Base-by-base conservation (phyloP, 345 rosid species). In the Alliaria petiolata region DNA sequence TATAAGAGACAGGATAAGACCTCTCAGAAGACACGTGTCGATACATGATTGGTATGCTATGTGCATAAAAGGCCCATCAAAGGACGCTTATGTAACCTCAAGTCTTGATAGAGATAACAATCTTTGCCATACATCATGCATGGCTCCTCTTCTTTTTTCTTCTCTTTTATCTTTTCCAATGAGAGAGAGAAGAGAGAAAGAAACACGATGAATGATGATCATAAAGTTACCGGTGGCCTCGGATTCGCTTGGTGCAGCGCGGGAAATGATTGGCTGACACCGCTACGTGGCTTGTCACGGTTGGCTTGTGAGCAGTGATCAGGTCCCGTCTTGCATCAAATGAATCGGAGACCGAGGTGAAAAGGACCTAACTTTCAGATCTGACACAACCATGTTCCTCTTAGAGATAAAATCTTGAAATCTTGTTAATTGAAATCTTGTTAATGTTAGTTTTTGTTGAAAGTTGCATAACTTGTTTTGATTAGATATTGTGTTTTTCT, bases 231-330 rank as follows among this genome's bases (percentile, higher is more conserved):
- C 85, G 87, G 85, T 89, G 88, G 90, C 64, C 82, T 90, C 95
- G 72, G 83, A 92, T 83, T 92, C 96, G 96, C 98, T 90, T 92
- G 98, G 93, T 92, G 95, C 96, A 92, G 93, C 90, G 90, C 95
- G 96, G 98, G 98, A 89, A 83, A 90, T 78, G 81, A 75, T 82
- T 84, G 69, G 70, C 83, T 75, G 25, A 20, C 53, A 35, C 61
- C 5, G 58, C 72, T 81, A 75, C 42, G 8, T 83, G 79, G 62
- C 7, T 35, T 40, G 4, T 45, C 50, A 59, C 56, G 52, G 60
- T 70, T 76, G 77, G 79, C 28, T 44, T 13, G 70, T 62, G 51
- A 51, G 82, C 76, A 50, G 58, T 59, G 79, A 80, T 85, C 73
- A 64, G 90, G 78, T 89, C 97, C 89, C 89, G 97, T 88, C 89